Evolutionary conservation across 208 protist genomes (phyloP).

Genomic region (Porcisia hertigi): DNA sequence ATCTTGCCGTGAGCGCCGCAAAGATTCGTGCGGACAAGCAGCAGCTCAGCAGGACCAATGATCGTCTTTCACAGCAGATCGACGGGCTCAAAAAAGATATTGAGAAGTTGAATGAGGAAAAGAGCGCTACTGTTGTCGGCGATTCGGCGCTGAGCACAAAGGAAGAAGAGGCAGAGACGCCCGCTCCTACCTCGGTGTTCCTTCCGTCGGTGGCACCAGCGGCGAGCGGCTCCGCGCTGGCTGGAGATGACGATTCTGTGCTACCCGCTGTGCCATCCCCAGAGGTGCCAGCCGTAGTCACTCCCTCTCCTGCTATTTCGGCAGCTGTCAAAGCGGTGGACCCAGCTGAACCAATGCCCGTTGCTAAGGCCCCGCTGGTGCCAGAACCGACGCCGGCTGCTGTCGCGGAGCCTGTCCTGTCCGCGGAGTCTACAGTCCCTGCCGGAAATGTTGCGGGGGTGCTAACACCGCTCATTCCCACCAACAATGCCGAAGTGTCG

Average conservation of each 20-base stretch:
- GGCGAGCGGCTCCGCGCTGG: background rate
- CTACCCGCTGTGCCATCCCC: background rate
- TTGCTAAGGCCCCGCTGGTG: background rate
- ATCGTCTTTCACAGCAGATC: constrained; percentile 54
- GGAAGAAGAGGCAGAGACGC: background rate
- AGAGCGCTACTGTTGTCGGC: constrained; percentile 8
- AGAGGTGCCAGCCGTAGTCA: background rate
- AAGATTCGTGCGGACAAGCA: constrained; percentile 63
- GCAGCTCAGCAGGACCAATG: constrained; percentile 52
- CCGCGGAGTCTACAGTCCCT: background rate
- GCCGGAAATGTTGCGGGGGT: background rate
- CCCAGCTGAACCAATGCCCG: background rate
- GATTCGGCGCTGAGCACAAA: constrained; percentile 17
- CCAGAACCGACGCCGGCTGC: background rate
- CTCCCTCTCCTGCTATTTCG: background rate
- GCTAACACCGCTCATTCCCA: background rate
- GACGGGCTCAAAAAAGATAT: constrained; percentile 44
- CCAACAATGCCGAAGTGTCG: background rate
- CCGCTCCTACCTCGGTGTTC: background rate
- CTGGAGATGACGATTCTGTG: background rate
- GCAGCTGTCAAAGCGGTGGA: background rate
- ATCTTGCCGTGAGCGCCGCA: constrained; percentile 55
- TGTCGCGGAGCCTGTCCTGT: background rate
- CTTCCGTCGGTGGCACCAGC: constrained; percentile 6
- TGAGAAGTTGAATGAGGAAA: constrained; percentile 25